These are phyloP conservation scores for Sodiomyces alkalinus DNA, from an alignment of 2,329 filamentous ascomycete species.

Conservation along the genomic window DNA sequence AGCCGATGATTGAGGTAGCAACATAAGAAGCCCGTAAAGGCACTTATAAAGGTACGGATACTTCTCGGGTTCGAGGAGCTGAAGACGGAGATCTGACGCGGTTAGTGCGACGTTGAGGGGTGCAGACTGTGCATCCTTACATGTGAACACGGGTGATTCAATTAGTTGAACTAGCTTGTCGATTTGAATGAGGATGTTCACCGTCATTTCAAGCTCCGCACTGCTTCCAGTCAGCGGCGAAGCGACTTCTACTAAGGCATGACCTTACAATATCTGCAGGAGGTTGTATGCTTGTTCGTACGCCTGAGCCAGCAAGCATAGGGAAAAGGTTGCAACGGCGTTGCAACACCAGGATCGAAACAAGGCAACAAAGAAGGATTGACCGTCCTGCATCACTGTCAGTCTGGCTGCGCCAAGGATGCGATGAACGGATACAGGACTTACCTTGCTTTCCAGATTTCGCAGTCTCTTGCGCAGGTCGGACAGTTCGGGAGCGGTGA, in stretches of 20 bases:
- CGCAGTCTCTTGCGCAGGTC: constrained; percentile 81
- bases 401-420: not conserved
- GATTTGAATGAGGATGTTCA: constrained; percentile 96
- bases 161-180: constrained; percentile 95
- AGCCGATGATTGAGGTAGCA: constrained; percentile 92
- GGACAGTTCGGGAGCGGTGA: constrained; percentile 85
- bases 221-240: constrained; percentile 26
- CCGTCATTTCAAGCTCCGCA: constrained; percentile 95
- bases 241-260: constrained; percentile 9
- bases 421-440: not conserved
- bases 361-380: constrained; percentile 84
- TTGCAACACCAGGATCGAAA: constrained; percentile 99
- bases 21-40: constrained; percentile 91
- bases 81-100: constrained; percentile 69
- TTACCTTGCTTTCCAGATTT: constrained; percentile 73
- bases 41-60: constrained; percentile 96
- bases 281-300: constrained; percentile 97
- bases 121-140: constrained; percentile 33
- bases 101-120: not conserved
- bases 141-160: constrained; percentile 95
- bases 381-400: constrained; percentile 62
- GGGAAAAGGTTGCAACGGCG: constrained; percentile 89
- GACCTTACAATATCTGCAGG: constrained; percentile 74
- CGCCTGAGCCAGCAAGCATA: constrained; percentile 88
- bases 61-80: constrained; percentile 87